Percentiles rank a stretch among this genome's conserved stretches.
Evolutionary conservation across 225 moss, liverwort and hornwort genomes (phyloP).

Genomic region (Polytrichum commune): DNA sequence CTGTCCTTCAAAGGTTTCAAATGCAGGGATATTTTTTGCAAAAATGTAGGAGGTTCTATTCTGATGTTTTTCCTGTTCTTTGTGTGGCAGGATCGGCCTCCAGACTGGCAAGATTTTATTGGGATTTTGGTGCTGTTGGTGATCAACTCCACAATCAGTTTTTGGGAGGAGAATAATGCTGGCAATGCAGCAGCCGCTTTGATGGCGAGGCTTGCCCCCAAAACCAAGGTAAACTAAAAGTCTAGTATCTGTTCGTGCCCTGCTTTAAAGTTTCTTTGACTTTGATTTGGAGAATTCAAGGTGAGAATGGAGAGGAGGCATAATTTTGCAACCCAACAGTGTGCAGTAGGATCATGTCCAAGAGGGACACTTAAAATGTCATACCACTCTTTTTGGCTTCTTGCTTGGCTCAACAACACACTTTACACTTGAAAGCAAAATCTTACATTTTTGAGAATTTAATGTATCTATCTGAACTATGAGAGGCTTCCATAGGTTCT

Average conservation of each 20-base stretch:
- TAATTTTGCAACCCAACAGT: no score
- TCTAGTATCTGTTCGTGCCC: neutral
- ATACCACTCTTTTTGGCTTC: no score
- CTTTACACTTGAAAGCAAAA: no score
- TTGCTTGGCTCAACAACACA: no score
- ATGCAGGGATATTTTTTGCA: neutral
- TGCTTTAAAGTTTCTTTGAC: neutral
- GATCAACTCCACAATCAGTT: slow-evolving; percentile 43
- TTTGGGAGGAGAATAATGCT: slow-evolving; percentile 44
- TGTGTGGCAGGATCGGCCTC: slow-evolving; percentile 33
- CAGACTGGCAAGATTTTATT: slow-evolving; percentile 48
- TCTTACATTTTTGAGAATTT: no score
- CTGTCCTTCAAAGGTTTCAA: neutral
- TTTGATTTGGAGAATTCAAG: no score
- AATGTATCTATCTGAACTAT: no score
- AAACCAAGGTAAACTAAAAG: slow-evolving; percentile 29
- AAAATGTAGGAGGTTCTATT: neutral
- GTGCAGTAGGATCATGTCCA: no score
- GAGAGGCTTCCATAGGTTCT: slow-evolving; percentile 23
- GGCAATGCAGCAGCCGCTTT: slow-evolving; percentile 51
- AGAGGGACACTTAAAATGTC: no score
- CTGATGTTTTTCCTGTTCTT: neutral
- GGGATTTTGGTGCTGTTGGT: slow-evolving; percentile 33
- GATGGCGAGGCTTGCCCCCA: slow-evolving; percentile 50
- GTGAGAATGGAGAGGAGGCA: no score